Evolutionary conservation across 805 yeast genomes (phyloP).

Genomic region (Maudiozyma serrabonitensis): DNA sequence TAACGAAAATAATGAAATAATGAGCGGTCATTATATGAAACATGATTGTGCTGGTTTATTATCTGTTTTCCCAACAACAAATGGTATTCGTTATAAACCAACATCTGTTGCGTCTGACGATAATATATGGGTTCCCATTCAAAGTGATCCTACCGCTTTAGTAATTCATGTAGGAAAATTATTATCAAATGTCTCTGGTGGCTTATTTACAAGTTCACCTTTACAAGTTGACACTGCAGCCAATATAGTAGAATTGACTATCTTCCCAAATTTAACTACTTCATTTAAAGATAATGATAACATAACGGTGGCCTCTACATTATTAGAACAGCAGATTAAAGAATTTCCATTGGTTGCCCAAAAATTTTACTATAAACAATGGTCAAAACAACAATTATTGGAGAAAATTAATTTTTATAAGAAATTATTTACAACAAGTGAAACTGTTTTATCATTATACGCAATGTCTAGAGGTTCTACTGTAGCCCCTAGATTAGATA

Average conservation of each 20-base stretch:
- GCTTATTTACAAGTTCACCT: slow-evolving; percentile 17
- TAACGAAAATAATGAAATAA: not conserved
- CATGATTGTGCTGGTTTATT: slow-evolving; percentile 14
- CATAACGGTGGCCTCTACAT: slow-evolving; percentile 6
- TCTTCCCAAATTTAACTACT: slow-evolving; percentile 8
- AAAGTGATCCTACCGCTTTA: slow-evolving; percentile 20
- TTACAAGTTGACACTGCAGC: slow-evolving; percentile 13
- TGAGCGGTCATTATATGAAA: not conserved
- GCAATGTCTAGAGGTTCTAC: slow-evolving; percentile 16
- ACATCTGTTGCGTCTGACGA: slow-evolving; percentile 17
- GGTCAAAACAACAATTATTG: slow-evolving; percentile 8
- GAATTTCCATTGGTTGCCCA: slow-evolving; percentile 20
- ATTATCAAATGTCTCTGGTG: slow-evolving; percentile 14
- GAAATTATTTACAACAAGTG: slow-evolving; percentile 18
- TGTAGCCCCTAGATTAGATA: slow-evolving; percentile 13
- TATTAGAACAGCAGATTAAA: slow-evolving; percentile 17
- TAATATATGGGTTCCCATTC: slow-evolving; percentile 17
- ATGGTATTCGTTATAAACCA: slow-evolving; percentile 19
- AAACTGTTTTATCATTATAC: slow-evolving; percentile 23
- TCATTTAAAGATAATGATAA: not conserved
- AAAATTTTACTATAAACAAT: slow-evolving; percentile 16
- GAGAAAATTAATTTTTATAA: slow-evolving; percentile 14
- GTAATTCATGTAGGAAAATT: slow-evolving; percentile 22
- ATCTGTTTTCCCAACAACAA: slow-evolving; percentile 20
- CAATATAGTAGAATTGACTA: slow-evolving; percentile 9